A percentile compares a stretch with the other conserved stretches of the same genome.
phyloP scores from a whole-genome alignment of 2,329 filamentous ascomycete species.

The Xylariaceae sp. region DNA sequence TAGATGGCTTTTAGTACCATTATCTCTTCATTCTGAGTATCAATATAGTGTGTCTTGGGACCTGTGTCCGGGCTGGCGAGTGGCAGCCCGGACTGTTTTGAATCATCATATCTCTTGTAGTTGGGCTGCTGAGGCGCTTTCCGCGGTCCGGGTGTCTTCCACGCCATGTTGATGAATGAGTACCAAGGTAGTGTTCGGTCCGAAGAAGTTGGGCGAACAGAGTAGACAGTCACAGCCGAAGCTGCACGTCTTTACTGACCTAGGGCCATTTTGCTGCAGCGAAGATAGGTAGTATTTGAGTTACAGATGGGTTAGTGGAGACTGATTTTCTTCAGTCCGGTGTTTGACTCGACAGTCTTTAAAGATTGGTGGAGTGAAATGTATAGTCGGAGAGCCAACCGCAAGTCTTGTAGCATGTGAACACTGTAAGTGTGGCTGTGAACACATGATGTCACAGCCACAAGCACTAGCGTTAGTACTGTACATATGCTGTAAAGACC shows the following conservation, averaged over 20 bases:
- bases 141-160: slow-evolving; percentile 55
- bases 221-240: slow-evolving; percentile 56
- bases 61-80: slow-evolving; percentile 50
- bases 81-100: slow-evolving; percentile 60
- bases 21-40: slow-evolving; percentile 87
- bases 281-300: slow-evolving; percentile 9
- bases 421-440: slow-evolving; percentile 7
- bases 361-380: slow-evolving; percentile 5
- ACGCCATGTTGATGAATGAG: slow-evolving; percentile 54
- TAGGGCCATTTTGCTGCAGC: slow-evolving; percentile 51
- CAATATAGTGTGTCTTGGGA: slow-evolving; percentile 72
- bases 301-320: slow-evolving; percentile 10
- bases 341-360: slow-evolving; percentile 25
- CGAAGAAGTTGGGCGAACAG: slow-evolving; percentile 40
- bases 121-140: slow-evolving; percentile 54
- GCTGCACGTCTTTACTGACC: slow-evolving; percentile 58
- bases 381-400: slow-evolving; percentile 16
- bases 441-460: background rate
- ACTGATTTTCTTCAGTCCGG: slow-evolving; percentile 8
- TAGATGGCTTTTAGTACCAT: slow-evolving; percentile 88
- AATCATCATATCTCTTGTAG: slow-evolving; percentile 52
- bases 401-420: too few species aligned
- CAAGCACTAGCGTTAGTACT: background rate
- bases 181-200: slow-evolving; percentile 25
- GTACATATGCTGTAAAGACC: background rate